Conservation (phyloP, 306 rosid genomes). For the Rubus parviflorus region DNA sequence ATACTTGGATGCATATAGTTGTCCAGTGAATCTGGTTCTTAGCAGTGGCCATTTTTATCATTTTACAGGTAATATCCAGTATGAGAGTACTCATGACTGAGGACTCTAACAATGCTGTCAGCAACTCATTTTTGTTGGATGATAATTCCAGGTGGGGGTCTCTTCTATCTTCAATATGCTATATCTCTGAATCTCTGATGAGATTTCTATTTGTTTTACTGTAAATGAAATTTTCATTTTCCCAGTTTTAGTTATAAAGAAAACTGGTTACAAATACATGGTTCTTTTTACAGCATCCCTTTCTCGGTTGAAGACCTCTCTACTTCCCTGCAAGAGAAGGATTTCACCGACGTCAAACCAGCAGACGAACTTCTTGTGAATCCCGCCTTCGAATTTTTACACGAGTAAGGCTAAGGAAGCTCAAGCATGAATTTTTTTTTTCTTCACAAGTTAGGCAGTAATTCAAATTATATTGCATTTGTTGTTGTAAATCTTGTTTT, state of each 20-base stretch:
- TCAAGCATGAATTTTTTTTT: constrained; percentile 24
- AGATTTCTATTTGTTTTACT: background rate
- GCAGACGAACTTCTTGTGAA: constrained; percentile 84
- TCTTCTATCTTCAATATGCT: background rate
- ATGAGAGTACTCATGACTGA: constrained; percentile 99
- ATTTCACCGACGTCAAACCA: constrained; percentile 77
- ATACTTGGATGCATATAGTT: constrained; percentile 6
- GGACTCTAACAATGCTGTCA: constrained; percentile 89
- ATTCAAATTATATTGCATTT: constrained; percentile 44
- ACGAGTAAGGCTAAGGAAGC: constrained; percentile 69
- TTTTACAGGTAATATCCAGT: constrained; percentile 80
- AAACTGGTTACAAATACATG: constrained; percentile 1
- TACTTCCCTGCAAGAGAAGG: constrained; percentile 77
- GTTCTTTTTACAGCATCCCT: constrained; percentile 68
- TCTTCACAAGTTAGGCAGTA: constrained; percentile 31
- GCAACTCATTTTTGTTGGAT: constrained; percentile 97
- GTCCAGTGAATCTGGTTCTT: constrained; percentile 16
- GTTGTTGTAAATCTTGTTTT: constrained; percentile 55
- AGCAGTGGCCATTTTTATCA: constrained; percentile 24
- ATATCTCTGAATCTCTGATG: background rate
- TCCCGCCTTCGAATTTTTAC: constrained; percentile 90
- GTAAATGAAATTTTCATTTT: background rate
- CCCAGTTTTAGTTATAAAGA: background rate
- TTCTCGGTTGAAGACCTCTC: constrained; percentile 98
- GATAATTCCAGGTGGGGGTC: constrained; percentile 85